These are phyloP conservation scores for Colletotrichum lentis DNA, from an alignment of 2,329 filamentous ascomycete genomes.

Conservation along the genomic window DNA sequence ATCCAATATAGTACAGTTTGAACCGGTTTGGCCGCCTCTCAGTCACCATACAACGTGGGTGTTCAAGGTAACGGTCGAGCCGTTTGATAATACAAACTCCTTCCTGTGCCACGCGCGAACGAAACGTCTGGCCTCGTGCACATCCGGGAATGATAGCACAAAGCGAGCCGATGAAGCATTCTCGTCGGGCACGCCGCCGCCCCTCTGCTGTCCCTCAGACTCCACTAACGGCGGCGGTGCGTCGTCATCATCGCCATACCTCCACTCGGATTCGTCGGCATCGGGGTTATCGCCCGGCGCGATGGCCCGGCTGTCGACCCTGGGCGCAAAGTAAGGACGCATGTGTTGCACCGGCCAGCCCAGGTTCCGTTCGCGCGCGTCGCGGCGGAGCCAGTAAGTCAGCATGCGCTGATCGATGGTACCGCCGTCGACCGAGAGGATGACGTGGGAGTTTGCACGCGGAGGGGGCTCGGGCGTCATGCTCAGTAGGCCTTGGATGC, in stretches of 20 bases:
- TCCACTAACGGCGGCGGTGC: slow-evolving; percentile 12
- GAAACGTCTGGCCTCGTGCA: slow-evolving; percentile 50
- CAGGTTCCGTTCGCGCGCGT: slow-evolving; percentile 51
- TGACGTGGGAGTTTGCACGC: slow-evolving; percentile 44
- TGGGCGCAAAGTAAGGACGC: slow-evolving; percentile 35
- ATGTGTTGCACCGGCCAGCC: slow-evolving; percentile 40
- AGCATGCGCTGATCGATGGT: slow-evolving; percentile 44
- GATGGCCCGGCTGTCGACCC: background rate
- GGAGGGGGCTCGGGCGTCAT: slow-evolving; percentile 34
- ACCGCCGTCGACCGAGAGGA: slow-evolving; percentile 50
- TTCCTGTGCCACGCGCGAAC: slow-evolving; percentile 54
- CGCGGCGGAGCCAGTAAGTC: slow-evolving; percentile 50
- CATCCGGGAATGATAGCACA: slow-evolving; percentile 46
- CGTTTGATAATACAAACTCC: slow-evolving; percentile 37
- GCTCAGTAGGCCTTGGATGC: slow-evolving; percentile 33
- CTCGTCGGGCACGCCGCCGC: slow-evolving; percentile 14
- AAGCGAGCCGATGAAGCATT: slow-evolving; percentile 42
- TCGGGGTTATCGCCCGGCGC: background rate
- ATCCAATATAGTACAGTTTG: background rate
- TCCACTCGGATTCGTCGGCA: slow-evolving; percentile 6
- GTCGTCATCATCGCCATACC: slow-evolving; percentile 3
- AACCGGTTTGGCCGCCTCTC: background rate
- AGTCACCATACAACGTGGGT: slow-evolving; percentile 34
- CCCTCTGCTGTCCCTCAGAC: background rate
- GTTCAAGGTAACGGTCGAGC: slow-evolving; percentile 23